Conservation (phyloP, 768 basidiomycete genomes). For the Coprinopsis marcescibilis region DNA sequence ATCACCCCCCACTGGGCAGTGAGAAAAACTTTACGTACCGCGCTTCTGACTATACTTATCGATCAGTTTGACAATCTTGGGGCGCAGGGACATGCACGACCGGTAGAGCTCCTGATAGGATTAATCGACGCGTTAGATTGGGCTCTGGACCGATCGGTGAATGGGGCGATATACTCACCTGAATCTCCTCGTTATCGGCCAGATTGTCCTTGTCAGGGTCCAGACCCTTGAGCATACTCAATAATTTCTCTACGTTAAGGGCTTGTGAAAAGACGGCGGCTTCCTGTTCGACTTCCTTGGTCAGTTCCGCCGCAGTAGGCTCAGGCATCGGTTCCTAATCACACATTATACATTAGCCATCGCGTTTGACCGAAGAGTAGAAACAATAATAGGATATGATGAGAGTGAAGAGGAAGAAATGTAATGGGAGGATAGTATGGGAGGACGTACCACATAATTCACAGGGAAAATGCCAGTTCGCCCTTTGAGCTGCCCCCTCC, state of each 20-base stretch:
- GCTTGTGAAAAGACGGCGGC: constrained; percentile 85
- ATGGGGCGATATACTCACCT: constrained; percentile 40
- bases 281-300: constrained; percentile 81
- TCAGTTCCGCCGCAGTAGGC: constrained; percentile 68
- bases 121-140: constrained; percentile 1
- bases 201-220: constrained; percentile 78
- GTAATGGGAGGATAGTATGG: constrained; percentile 1
- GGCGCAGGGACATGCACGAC: constrained; percentile 80
- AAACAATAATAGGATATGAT: too few relatives aligned
- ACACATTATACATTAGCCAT: too few relatives aligned
- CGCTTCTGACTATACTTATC: constrained; percentile 97
- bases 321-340: constrained; percentile 87
- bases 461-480: constrained; percentile 95
- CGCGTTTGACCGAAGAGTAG: too few relatives aligned
- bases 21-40: constrained; percentile 25
- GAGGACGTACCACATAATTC: constrained; percentile 78
- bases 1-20: constrained; percentile 19
- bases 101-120: constrained; percentile 76
- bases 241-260: constrained; percentile 73
- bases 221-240: constrained; percentile 66
- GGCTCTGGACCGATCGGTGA: constrained; percentile 6
- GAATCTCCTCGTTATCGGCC: constrained; percentile 88
- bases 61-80: constrained; percentile 94
- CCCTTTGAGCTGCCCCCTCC: constrained; percentile 87
- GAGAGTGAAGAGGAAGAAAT: not conserved